Evolutionary conservation across 2,329 filamentous ascomycete genomes (phyloP).

Genomic region (Blumeriella jaapii): DNA sequence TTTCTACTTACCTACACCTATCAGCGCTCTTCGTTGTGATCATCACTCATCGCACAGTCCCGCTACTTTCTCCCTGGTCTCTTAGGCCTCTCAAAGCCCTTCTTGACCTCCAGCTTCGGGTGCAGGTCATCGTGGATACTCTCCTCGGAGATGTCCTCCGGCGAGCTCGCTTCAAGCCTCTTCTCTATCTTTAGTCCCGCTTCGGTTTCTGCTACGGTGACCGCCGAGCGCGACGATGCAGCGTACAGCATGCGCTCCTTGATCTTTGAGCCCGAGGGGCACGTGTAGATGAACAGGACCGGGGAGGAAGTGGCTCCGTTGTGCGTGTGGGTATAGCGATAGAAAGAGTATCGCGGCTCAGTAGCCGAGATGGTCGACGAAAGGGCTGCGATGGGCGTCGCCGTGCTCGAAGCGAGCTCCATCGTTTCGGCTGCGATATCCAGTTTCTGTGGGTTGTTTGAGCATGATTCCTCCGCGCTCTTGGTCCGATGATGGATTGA

Average conservation of each 20-base stretch:
- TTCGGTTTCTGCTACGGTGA: constrained; percentile 53
- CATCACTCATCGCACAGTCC: background rate
- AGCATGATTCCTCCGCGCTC: background rate
- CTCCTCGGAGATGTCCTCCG: constrained; percentile 58
- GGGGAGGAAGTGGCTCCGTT: constrained; percentile 41
- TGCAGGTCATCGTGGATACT: constrained; percentile 55
- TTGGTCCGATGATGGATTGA: no score
- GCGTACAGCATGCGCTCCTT: constrained; percentile 82
- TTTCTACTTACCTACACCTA: background rate
- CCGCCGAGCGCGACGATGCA: constrained; percentile 53
- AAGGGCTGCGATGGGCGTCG: constrained; percentile 47
- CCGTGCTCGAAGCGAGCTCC: constrained; percentile 45
- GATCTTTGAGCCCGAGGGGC: constrained; percentile 60
- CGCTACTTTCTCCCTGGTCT: constrained; percentile 45
- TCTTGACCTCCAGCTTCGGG: constrained; percentile 52
- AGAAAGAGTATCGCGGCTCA: constrained; percentile 72
- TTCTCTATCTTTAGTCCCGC: constrained; percentile 57
- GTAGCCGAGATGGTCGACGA: constrained; percentile 47
- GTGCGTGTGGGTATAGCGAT: constrained; percentile 50
- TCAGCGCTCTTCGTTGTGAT: background rate
- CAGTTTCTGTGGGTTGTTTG: constrained; percentile 46
- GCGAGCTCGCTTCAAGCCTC: constrained; percentile 57
- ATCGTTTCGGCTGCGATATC: constrained; percentile 59
- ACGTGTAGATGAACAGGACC: constrained; percentile 74
- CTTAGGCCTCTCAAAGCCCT: constrained; percentile 67